Conservation (phyloP, 192 early-diverging fungal species). For the Chytriomyces confervae region DNA sequence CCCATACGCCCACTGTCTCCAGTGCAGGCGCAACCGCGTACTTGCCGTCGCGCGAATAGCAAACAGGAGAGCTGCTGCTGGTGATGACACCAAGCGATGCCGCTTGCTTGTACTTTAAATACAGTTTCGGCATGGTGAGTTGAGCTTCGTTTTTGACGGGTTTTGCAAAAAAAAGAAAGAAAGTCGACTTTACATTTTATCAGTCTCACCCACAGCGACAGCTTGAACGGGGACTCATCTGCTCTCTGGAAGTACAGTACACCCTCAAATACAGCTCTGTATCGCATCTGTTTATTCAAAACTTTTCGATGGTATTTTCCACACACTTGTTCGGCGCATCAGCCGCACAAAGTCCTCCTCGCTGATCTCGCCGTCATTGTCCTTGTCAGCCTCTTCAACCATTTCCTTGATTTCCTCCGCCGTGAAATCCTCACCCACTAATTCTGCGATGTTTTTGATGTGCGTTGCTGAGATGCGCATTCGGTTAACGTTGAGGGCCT, state of each 20-base stretch:
- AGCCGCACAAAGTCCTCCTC: constrained; percentile 54
- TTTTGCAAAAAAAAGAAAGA: constrained; percentile 16
- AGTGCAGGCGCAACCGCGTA: constrained; percentile 81
- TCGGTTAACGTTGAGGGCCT: constrained; percentile 5
- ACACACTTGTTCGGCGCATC: constrained; percentile 49
- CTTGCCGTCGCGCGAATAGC: constrained; percentile 74
- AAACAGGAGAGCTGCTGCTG: constrained; percentile 68
- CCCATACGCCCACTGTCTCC: constrained; percentile 84
- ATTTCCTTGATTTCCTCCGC: constrained; percentile 57
- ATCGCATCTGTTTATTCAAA: background rate
- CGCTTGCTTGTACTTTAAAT: constrained; percentile 70
- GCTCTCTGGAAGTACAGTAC: background rate
- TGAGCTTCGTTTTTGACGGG: background rate
- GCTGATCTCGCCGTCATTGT: constrained; percentile 54
- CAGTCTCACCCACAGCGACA: background rate
- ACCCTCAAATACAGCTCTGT: background rate
- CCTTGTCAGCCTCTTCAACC: constrained; percentile 59
- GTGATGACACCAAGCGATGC: constrained; percentile 85
- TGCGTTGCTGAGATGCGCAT: constrained; percentile 42
- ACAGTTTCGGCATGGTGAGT: constrained; percentile 50
- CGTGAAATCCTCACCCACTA: constrained; percentile 52
- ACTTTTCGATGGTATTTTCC: constrained; percentile 12
- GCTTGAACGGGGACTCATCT: background rate
- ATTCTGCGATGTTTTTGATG: constrained; percentile 41
- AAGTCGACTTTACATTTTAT: background rate